Base-by-base conservation (phyloP, 768 basidiomycete species). In the Mycena vulgaris region DNA sequence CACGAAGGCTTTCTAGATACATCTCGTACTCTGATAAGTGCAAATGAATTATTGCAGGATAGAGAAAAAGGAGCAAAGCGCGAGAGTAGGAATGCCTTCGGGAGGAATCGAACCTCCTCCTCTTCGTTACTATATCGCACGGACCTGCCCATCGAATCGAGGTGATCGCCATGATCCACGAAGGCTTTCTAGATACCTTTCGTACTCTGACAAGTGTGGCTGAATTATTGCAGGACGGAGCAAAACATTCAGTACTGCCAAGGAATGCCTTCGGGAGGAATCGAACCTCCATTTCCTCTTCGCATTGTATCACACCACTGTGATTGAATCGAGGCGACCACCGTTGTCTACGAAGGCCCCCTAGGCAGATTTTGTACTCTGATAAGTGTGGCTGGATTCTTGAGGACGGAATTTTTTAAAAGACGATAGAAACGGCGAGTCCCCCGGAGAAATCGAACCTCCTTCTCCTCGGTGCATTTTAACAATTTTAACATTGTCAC, bases 391-490 rank as follows among this genome's bases (percentile, higher is more conserved):
- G 39, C 3, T 47, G 5, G 28, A 16, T 2, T 28, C 3, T 28
- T 27, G 27, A 25, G 6, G 9, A n/a, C n/a, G n/a, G n/a, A n/a
- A n/a, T n/a, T n/a, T n/a, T n/a, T n/a, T n/a, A n/a, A n/a, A n/a
- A n/a, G n/a, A n/a, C n/a, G n/a, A n/a, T 42, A 14, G 17, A 42
- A 14, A 14, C 11, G 14, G n/a, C n/a, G n/a, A n/a, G 48, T 25
- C 48, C 48, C 48, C 48, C 25, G 25, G 48, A 25, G 48, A 25
- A 27, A n/a, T 49, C 48, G 48, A 49, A 49, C 48, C 48, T 49
- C 48, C 48, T 3, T 23, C 14, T 28, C 48, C 48, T 49, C 48
- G 21, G 21, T 45, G n/a, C 6, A 45, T 5, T n/a, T n/a, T 3
- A 9, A n/a, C n/a, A n/a, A n/a, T n/a, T n/a, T n/a, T n/a, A n/a